These are phyloP conservation scores for Melanogaster broomeanus DNA, from an alignment of 768 basidiomycete genomes.

Conservation along the genomic window DNA sequence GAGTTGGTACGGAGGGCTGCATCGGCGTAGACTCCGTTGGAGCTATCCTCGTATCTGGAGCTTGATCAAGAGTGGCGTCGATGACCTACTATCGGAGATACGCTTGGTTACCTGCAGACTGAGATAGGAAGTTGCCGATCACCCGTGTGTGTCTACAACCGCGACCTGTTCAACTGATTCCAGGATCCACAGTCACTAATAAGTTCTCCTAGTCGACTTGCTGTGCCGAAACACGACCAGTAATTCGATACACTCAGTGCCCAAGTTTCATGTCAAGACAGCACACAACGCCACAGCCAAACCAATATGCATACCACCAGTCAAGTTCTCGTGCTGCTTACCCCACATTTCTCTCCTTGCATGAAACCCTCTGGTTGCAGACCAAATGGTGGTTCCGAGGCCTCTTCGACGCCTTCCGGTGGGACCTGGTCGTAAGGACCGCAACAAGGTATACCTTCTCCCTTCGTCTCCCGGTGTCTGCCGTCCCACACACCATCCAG, in stretches of 20 bases:
- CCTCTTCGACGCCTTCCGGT: conserved; percentile 70
- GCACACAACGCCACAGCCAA: conserved; percentile 21
- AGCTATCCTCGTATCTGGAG: too few relatives aligned
- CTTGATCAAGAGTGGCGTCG: too few relatives aligned
- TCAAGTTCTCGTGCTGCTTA: conserved; percentile 54
- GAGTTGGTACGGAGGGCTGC: too few relatives aligned
- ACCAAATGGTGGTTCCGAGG: conserved; percentile 59
- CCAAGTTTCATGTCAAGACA: conserved; percentile 29
- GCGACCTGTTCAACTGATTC: too few relatives aligned
- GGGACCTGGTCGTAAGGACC: conserved; percentile 62
- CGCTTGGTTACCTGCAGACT: not conserved
- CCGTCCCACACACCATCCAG: conserved; percentile 38
- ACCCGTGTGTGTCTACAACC: too few relatives aligned
- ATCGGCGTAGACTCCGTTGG: too few relatives aligned
- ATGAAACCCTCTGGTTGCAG: conserved; percentile 62
- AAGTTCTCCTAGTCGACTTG: too few relatives aligned
- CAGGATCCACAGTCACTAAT: too few relatives aligned
- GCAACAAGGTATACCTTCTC: conserved; percentile 52
- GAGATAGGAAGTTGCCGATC: conserved; percentile 14
- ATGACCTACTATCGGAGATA: too few relatives aligned
- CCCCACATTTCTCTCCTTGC: conserved; percentile 67
- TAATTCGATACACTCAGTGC: conserved; percentile 22
- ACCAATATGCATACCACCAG: conserved; percentile 21
- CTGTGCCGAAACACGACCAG: not conserved
- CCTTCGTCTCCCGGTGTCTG: conserved; percentile 5